These are phyloP conservation scores for Platanus orientalis DNA, from an alignment of 164 flowering plant species.

Conservation along the genomic window DNA sequence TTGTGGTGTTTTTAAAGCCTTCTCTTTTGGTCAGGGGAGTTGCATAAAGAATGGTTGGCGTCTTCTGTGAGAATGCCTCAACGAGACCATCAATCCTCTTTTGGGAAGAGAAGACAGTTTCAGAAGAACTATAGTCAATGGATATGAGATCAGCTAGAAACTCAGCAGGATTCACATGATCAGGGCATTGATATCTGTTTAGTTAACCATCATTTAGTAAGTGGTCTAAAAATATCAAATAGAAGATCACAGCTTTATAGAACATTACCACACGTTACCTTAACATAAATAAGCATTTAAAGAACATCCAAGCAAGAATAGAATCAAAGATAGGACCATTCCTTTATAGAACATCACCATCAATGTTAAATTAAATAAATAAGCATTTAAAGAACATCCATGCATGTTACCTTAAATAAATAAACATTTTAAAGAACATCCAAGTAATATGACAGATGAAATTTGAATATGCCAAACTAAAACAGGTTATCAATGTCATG, in stretches of 20 bases:
- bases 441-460: too few species aligned
- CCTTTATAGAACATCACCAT: not conserved
- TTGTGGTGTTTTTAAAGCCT: constrained; percentile 17
- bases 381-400: not conserved
- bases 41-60: constrained; percentile 52
- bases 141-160: constrained; percentile 98
- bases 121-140: constrained; percentile 80
- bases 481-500: too few species aligned
- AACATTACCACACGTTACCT: too few species aligned
- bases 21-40: constrained; percentile 40
- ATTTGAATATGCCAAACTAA: too few species aligned
- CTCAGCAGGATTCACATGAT: constrained; percentile 95
- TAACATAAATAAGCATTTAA: too few species aligned
- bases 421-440: not conserved
- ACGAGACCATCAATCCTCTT: constrained; percentile 84
- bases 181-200: constrained; percentile 80
- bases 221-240: too few species aligned
- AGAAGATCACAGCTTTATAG: too few species aligned
- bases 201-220: constrained; percentile 11
- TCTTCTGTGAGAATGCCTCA: constrained; percentile 58
- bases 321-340: not conserved
- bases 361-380: not conserved
- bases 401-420: not conserved
- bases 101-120: constrained; percentile 68
- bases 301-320: not conserved